A percentile compares a stretch with the other conserved stretches of the same genome.
Evolutionary conservation across 352 stramenopile species (phyloP).

Genomic region (Pythium rishiriense): DNA sequence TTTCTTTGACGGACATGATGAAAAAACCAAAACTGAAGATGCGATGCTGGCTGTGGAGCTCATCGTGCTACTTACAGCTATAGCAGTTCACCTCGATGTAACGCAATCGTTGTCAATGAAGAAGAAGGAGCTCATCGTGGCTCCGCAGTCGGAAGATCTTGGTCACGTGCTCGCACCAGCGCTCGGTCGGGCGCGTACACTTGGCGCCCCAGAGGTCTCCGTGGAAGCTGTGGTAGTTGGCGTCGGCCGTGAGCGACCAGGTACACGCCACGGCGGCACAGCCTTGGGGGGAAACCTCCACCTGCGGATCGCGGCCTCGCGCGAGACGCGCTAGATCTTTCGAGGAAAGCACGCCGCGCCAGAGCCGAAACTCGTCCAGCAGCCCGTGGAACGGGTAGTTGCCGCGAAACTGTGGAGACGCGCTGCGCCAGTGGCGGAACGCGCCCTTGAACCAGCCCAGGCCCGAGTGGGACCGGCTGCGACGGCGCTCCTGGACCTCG

Average conservation of each 20-base stretch:
- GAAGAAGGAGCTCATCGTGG: too few relatives aligned
- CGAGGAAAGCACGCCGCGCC: neutral
- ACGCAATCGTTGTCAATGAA: too few relatives aligned
- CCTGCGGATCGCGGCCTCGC: neutral
- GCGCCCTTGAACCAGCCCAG: neutral
- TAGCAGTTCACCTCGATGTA: too few relatives aligned
- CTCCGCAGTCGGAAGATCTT: neutral
- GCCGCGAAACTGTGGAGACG: neutral
- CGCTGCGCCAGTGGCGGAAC: neutral
- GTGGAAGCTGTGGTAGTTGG: neutral
- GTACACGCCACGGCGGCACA: neutral
- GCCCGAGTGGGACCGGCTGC: neutral
- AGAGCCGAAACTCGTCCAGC: neutral
- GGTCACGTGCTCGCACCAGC: neutral
- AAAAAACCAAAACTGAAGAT: too few relatives aligned
- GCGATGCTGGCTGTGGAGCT: too few relatives aligned
- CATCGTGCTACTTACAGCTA: too few relatives aligned
- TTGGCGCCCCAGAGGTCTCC: neutral
- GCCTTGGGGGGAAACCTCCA: neutral
- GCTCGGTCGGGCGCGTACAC: neutral
- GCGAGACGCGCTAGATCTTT: neutral
- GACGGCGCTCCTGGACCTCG: neutral
- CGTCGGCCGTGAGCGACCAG: neutral
- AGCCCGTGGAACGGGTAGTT: neutral
- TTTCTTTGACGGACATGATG: too few relatives aligned